Base-by-base conservation (phyloP, 805 yeast species). In the Suhomyces vadensis region DNA sequence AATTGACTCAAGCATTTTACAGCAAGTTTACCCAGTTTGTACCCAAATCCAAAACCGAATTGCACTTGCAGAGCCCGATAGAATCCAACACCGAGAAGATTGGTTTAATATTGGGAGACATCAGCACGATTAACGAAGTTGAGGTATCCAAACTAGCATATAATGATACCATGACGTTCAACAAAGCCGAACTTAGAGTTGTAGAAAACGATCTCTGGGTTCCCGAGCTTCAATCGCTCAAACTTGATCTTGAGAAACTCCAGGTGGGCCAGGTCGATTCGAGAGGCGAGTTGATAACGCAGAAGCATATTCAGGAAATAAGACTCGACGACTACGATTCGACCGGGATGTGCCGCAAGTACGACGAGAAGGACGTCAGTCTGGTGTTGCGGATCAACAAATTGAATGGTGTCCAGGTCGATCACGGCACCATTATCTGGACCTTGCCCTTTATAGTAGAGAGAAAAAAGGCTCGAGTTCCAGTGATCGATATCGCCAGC, bases 191-290 rank as follows among this genome's bases (percentile, higher is more conserved):
- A 6, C 21, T 39, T 4, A 16, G 29, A 50, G 11, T 47, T 31
- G 31, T 52, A 41, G 47, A 42, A 35, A 22, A 60, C 39, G 73
- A 73, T 55, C 43, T 69, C 25, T 74, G 71, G 68, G 49, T 77
- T 27, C 71, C 70, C 1, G 55, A 59, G 10, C 49, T 79, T 2
- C 57, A 61, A 7, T 74, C 82, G 2, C 49, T 77, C 4, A 62
- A 81, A 35, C 31, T 81, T 11, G 56, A 60, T 4, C 44, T 82
- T 26, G 89, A 84, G 57, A 61, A 64, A 17, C 47, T 81, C 16
- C 46, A 44, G 6, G 53, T 63, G 1, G 77, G 75, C 0, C 44
- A 56, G 1, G 47, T 78, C 11, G 84, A 81, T 49, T 39, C 61
- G 0, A 46, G 46, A 17, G 78, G 78, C 37, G 47, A 52, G 1